Evolutionary conservation across 176 grass and related monocot genomes (phyloP), one percentile per base, ranked within the genome.

Genomic region (Luzula sylvatica): DNA sequence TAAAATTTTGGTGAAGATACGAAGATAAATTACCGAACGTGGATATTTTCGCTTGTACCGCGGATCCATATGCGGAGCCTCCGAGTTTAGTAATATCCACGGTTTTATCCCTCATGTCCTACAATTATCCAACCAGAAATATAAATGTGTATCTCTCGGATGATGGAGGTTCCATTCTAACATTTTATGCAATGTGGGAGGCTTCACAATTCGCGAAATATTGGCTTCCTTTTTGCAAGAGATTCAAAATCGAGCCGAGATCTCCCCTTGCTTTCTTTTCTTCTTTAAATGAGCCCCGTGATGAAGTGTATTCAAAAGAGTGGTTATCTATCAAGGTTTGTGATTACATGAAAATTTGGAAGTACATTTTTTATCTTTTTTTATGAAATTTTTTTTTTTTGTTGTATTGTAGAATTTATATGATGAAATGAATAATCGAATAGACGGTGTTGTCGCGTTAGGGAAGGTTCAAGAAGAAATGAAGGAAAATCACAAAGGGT

Each of bases 21-120:
- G 74, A 64, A 46, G 58, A 50, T 11, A 66, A 43, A 20, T 55
- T 87, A 40, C 87, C 87, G 1, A 25, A 49, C 1, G 78, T 94
- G 43, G 82, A 87, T 28, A 67, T 87, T 51, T 94, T 94, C 1
- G 72, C 87, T 0, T 94, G 87, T 68, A 94, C 82, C 21, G 82
- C 82, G 0, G 78, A 94, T 38, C 78, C 83, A 1, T 49, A 17
- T 0, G 50, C 60, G 0, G 82, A 94, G 50, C 82, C 88, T 11
- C 88, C 88, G 3, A 94, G 50, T 23, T 59, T 94, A 23, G 88
- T 87, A 22, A 25, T 80, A 15, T 70, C 78, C 9, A 87, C 88
- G 0, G 13, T 87, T 22, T 69, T 94, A 1, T 87, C 82, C 0
- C 12, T 83, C 22, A 94, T 94, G 88, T 82, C 82, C 1, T 87